Conservation (phyloP, 805 yeast species). For the Candida morakotiae region DNA sequence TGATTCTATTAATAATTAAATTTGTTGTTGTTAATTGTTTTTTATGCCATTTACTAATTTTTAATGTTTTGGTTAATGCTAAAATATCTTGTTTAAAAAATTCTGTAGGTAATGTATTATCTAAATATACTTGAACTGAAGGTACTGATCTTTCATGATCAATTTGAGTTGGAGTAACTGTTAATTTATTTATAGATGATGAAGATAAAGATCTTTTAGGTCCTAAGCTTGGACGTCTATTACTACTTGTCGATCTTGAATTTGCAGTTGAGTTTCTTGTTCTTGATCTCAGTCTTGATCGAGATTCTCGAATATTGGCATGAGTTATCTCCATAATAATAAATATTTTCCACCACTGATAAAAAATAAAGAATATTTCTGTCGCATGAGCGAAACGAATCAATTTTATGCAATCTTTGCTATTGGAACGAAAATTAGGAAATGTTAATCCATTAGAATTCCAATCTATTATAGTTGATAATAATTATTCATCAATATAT, state of each 20-base stretch:
- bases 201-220: conserved; percentile 32
- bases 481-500: conserved; percentile 26
- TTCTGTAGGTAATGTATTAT: conserved; percentile 74
- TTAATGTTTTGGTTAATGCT: conserved; percentile 56
- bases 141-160: conserved; percentile 37
- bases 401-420: conserved; percentile 33
- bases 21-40: conserved; percentile 38
- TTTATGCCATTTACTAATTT: conserved; percentile 77
- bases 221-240: conserved; percentile 31
- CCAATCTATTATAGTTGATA: conserved; percentile 31
- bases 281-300: conserved; percentile 31
- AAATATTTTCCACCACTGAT: background rate
- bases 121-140: conserved; percentile 57
- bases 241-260: conserved; percentile 30
- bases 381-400: background rate
- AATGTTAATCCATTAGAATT: conserved; percentile 28
- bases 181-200: conserved; percentile 25
- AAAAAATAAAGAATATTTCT: background rate
- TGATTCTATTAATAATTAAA: conserved; percentile 60
- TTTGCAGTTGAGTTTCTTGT: conserved; percentile 29
- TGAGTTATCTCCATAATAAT: conserved; percentile 6
- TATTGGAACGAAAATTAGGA: conserved; percentile 30
- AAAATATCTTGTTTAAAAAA: conserved; percentile 81
- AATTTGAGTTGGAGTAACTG: conserved; percentile 22
- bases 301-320: conserved; percentile 11